These are phyloP conservation scores for Leersia perrieri DNA, from an alignment of 176 grass and related monocot species.

Conservation along the genomic window DNA sequence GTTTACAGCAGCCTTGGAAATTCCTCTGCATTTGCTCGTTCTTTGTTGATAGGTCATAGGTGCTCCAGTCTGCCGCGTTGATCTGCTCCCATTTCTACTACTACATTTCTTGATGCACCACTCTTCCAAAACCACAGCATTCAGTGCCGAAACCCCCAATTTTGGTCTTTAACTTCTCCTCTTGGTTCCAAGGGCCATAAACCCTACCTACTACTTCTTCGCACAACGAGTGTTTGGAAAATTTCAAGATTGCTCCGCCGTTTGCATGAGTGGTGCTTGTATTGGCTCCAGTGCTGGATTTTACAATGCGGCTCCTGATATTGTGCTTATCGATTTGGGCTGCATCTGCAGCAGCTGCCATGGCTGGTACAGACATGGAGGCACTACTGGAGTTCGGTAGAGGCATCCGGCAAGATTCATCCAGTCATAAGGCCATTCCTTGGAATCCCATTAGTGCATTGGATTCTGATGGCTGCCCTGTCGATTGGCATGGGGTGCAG, in stretches of 20 bases:
- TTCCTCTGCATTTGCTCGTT: neutral
- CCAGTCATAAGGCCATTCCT: slow-evolving; percentile 23
- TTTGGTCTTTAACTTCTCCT: neutral
- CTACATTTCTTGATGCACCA: neutral
- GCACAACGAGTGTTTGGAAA: neutral
- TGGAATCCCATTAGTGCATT: slow-evolving; percentile 64
- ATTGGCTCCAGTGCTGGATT: slow-evolving; percentile 8
- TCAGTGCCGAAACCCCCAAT: neutral
- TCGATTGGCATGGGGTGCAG: slow-evolving; percentile 65
- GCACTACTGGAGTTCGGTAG: slow-evolving; percentile 71
- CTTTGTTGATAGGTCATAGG: neutral
- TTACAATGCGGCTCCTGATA: slow-evolving; percentile 57
- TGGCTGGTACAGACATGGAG: slow-evolving; percentile 62
- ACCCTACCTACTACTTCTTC: slow-evolving; percentile 9
- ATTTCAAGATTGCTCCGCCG: neutral
- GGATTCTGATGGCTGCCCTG: slow-evolving; percentile 74
- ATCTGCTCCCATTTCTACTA: neutral
- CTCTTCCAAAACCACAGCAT: neutral
- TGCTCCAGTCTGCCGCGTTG: neutral
- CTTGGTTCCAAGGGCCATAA: slow-evolving; percentile 26
- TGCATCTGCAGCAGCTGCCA: neutral
- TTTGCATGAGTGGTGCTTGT: slow-evolving; percentile 21
- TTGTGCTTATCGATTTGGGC: slow-evolving; percentile 57
- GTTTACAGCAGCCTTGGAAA: neutral
- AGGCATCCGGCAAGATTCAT: slow-evolving; percentile 54